A percentile compares a stretch with the other conserved stretches of the same genome.
phyloP scores from a whole-genome alignment of 2,329 filamentous ascomycete species.

The Pezicula rhizophila region DNA sequence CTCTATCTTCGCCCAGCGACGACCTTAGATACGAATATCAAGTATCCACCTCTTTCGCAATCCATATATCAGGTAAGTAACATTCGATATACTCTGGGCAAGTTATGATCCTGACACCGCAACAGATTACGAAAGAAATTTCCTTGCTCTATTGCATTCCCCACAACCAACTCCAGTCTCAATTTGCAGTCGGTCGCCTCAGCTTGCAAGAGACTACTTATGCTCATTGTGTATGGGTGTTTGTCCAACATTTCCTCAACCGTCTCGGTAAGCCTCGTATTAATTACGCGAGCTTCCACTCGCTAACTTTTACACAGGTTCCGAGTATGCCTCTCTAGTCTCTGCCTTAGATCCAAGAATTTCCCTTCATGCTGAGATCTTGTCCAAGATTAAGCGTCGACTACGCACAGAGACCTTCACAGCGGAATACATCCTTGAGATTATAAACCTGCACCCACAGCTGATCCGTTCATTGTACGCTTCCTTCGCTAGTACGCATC shows the following conservation, averaged over 20 bases:
- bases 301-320: slow-evolving; percentile 33
- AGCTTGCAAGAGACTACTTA: slow-evolving; percentile 97
- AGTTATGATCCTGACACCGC: background rate
- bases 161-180: slow-evolving; percentile 88
- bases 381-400: slow-evolving; percentile 92
- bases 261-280: slow-evolving; percentile 56
- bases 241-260: slow-evolving; percentile 97
- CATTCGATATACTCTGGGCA: too few species aligned
- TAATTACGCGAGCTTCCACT: background rate
- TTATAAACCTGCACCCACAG: slow-evolving; percentile 84
- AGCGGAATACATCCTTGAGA: slow-evolving; percentile 95
- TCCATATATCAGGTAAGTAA: slow-evolving; percentile 65
- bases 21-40: slow-evolving; percentile 47
- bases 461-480: slow-evolving; percentile 85
- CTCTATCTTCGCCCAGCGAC: slow-evolving; percentile 78
- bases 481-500: slow-evolving; percentile 84
- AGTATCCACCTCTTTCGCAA: slow-evolving; percentile 76
- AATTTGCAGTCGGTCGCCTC: slow-evolving; percentile 80
- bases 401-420: slow-evolving; percentile 96
- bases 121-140: slow-evolving; percentile 91
- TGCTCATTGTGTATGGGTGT: slow-evolving; percentile 95
- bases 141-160: slow-evolving; percentile 96
- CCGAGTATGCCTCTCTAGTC: slow-evolving; percentile 83
- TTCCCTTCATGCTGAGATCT: slow-evolving; percentile 72
- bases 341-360: slow-evolving; percentile 76